phyloP scores from a whole-genome alignment of 805 yeast genomes.

The Saccharomycopsis babjevae region DNA sequence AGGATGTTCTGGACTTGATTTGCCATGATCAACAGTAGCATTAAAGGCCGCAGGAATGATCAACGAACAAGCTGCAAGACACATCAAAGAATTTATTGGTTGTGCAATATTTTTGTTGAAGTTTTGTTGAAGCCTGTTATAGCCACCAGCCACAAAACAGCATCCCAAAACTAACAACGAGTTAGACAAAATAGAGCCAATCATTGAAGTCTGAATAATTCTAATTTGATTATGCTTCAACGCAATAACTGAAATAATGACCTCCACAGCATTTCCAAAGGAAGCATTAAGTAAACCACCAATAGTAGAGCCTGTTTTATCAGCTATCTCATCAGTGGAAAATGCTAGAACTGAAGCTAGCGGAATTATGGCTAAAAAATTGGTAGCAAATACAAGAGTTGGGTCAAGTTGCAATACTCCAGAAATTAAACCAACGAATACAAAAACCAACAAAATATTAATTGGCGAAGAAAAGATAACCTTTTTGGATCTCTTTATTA shows the following conservation, averaged over 20 bases:
- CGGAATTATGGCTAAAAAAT: conserved; percentile 89
- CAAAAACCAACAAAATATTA: conserved; percentile 66
- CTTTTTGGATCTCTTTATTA: neutral
- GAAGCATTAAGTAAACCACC: conserved; percentile 97
- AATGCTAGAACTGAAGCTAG: conserved; percentile 82
- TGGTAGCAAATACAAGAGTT: conserved; percentile 51
- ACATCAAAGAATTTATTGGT: conserved; percentile 90
- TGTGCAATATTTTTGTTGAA: conserved; percentile 97
- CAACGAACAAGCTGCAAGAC: conserved; percentile 78
- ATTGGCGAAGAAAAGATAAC: conserved; percentile 45
- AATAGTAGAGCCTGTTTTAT: conserved; percentile 77
- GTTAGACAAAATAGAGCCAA: conserved; percentile 87
- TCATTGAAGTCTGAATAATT: conserved; percentile 95
- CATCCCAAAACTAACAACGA: conserved; percentile 83
- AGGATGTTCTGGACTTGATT: conserved; percentile 23
- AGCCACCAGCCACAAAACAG: conserved; percentile 89
- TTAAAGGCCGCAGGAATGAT: conserved; percentile 94
- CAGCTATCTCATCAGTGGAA: conserved; percentile 89
- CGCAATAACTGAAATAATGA: conserved; percentile 89
- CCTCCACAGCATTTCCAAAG: conserved; percentile 95
- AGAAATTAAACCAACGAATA: conserved; percentile 80
- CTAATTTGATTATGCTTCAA: conserved; percentile 75
- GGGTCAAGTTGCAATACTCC: conserved; percentile 50
- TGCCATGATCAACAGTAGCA: conserved; percentile 50
- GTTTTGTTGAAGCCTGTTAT: conserved; percentile 71